phyloP scores from a whole-genome alignment of 768 basidiomycete species.

The Hebeloma cylindrosporum region DNA sequence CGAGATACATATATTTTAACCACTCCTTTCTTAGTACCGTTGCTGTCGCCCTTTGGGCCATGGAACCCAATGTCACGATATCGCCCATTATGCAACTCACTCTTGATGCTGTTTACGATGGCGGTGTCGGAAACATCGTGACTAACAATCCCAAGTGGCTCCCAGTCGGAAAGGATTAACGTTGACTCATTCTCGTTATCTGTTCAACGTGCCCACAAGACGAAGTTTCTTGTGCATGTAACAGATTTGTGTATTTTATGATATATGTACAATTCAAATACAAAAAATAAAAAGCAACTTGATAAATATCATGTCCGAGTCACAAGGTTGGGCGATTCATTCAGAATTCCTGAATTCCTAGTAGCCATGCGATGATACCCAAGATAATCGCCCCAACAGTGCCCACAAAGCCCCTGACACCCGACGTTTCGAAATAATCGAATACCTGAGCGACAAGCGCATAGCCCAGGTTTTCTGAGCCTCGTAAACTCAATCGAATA shows the following conservation, averaged over 20 bases:
- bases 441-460: constrained; percentile 34
- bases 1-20: background rate
- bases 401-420: constrained; percentile 33
- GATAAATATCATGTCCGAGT: background rate
- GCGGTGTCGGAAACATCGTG: constrained; percentile 59
- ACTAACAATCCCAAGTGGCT: constrained; percentile 64
- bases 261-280: background rate
- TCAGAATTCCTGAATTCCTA: constrained; percentile 15
- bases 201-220: no score
- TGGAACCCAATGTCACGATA: constrained; percentile 48
- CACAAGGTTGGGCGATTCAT: background rate
- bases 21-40: constrained; percentile 40
- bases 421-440: constrained; percentile 38
- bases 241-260: background rate
- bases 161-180: constrained; percentile 20
- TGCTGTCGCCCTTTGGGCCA: constrained; percentile 68
- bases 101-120: constrained; percentile 59
- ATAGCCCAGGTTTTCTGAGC: constrained; percentile 14
- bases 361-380: constrained; percentile 15
- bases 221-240: background rate
- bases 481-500: constrained; percentile 22
- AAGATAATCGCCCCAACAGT: constrained; percentile 23
- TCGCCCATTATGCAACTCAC: constrained; percentile 54
- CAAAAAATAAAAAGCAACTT: background rate
- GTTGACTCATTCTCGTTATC: background rate